Base-by-base conservation (phyloP, 2,329 filamentous ascomycete genomes). In the Fusarium dlaminii region DNA sequence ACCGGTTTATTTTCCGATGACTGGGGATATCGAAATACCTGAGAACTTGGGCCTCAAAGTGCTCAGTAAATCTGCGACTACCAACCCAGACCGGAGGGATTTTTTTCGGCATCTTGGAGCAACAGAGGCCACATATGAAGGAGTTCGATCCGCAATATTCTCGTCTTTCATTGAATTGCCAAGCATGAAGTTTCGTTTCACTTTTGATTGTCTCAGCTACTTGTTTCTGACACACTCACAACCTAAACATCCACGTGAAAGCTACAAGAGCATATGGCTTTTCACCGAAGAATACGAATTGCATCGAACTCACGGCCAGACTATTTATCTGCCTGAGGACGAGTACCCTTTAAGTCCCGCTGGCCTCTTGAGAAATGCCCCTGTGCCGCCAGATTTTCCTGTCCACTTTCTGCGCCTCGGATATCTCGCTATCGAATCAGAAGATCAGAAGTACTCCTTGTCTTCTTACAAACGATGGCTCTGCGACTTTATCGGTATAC, bases 181-280 rank as follows among this genome's bases (percentile, higher is more conserved):
- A 20, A 0, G 0, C 3, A 7, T 37, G 24, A 9, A 1, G 0
- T 8, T 14, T 9, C 3, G 2, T 3, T 14, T 37, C 0, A 30
- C 13, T 9, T 2, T 9, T 15, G 4, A 46, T 5, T 43, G 4
- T 51, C 55, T 64, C 0, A 17, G 8, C 29, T 75, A 59, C 39
- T 66, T 75, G 5, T 75, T 68, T 37, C 42, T 64, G 0, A 74
- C 73, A 7, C 73, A 75, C 3, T 48, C 58, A 5, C 10, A 9
- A 4, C 3, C 0, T 5, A 0, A 22, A 5, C 64, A 68, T 13
- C 22, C 3, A 0, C 5, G 4, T 0, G 2, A 4, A 22, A n/a
- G 27, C 8, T 65, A 70, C 3, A 1, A 5, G 2, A 6, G 8
- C 0, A n/a, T 65, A 2, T 1, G n/a, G 0, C 30, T 52, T 36